These are phyloP conservation scores for Rosa lucieae DNA, from an alignment of 306 rosid species.

Conservation along the genomic window DNA sequence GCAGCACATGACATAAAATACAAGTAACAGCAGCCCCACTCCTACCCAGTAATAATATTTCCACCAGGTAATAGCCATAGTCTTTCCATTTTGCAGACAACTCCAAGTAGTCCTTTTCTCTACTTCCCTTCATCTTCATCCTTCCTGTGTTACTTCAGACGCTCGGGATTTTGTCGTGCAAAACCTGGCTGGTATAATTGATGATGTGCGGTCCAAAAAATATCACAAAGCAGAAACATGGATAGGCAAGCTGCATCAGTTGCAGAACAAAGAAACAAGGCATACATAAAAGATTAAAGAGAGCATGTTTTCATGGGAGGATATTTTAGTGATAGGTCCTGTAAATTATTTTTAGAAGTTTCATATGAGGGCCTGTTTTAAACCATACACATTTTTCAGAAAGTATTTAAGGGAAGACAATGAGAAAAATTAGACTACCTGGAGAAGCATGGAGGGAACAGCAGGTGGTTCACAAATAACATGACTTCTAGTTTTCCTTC, in stretches of 20 bases:
- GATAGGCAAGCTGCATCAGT: slow-evolving; percentile 38
- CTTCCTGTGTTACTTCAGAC: slow-evolving; percentile 36
- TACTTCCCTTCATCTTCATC: slow-evolving; percentile 18
- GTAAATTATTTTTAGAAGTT: background rate
- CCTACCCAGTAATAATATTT: slow-evolving; percentile 11
- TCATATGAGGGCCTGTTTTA: background rate
- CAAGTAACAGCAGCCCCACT: slow-evolving; percentile 12
- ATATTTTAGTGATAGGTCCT: background rate
- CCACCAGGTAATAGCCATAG: slow-evolving; percentile 11
- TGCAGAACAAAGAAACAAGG: slow-evolving; percentile 27
- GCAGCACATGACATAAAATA: slow-evolving; percentile 6
- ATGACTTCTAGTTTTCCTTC: slow-evolving; percentile 89
- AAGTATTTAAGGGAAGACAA: background rate
- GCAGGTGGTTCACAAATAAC: slow-evolving; percentile 61
- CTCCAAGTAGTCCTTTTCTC: background rate
- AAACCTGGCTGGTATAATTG: slow-evolving; percentile 77
- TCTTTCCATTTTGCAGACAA: background rate
- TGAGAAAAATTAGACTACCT: slow-evolving; percentile 48
- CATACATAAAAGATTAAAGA: background rate
- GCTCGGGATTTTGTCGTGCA: slow-evolving; percentile 72
- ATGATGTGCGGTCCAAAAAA: slow-evolving; percentile 26
- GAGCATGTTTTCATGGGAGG: background rate
- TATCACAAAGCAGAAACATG: slow-evolving; percentile 43
- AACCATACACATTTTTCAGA: background rate
- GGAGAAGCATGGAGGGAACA: slow-evolving; percentile 94